Evolutionary conservation across 805 yeast genomes (phyloP).

Genomic region (Kluyveromyces dobzhanskii): DNA sequence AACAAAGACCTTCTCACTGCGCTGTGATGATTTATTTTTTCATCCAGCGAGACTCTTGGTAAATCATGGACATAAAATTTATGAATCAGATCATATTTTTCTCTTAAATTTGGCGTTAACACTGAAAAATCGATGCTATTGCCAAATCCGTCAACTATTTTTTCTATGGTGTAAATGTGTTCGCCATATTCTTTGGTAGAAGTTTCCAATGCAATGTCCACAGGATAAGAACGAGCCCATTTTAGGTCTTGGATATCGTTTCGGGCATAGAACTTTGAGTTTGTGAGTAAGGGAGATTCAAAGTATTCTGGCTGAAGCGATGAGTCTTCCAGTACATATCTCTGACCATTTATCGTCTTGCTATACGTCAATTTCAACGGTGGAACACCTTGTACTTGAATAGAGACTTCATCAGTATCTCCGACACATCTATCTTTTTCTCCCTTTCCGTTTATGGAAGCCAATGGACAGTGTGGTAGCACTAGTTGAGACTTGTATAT

Average conservation of each 20-base stretch:
- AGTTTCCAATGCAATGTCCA: slow-evolving; percentile 37
- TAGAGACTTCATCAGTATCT: slow-evolving; percentile 40
- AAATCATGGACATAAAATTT: slow-evolving; percentile 46
- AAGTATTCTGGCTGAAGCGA: slow-evolving; percentile 44
- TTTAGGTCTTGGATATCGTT: slow-evolving; percentile 33
- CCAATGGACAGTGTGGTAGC: slow-evolving; percentile 73
- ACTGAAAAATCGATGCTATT: slow-evolving; percentile 39
- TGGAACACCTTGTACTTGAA: slow-evolving; percentile 65
- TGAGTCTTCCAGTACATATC: slow-evolving; percentile 30
- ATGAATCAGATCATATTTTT: slow-evolving; percentile 33
- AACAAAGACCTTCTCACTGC: slow-evolving; percentile 32
- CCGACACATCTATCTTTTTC: slow-evolving; percentile 55
- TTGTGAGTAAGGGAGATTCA: slow-evolving; percentile 40
- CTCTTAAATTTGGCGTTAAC: slow-evolving; percentile 4
- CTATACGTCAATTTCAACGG: slow-evolving; percentile 59
- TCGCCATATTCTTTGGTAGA: slow-evolving; percentile 40
- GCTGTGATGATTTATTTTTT: slow-evolving; percentile 29
- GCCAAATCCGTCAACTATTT: slow-evolving; percentile 60
- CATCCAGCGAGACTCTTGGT: slow-evolving; percentile 43
- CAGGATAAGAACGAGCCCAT: slow-evolving; percentile 37
- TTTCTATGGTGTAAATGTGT: slow-evolving; percentile 47
- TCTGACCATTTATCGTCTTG: slow-evolving; percentile 34
- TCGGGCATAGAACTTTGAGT: slow-evolving; percentile 20
- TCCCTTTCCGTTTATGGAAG: slow-evolving; percentile 38
- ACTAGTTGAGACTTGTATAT: slow-evolving; percentile 52